Evolutionary conservation across 371 early-diverging fungal species (phyloP), one percentile per base, ranked within the genome.

Genomic region (Apophysomyces elegans): DNA sequence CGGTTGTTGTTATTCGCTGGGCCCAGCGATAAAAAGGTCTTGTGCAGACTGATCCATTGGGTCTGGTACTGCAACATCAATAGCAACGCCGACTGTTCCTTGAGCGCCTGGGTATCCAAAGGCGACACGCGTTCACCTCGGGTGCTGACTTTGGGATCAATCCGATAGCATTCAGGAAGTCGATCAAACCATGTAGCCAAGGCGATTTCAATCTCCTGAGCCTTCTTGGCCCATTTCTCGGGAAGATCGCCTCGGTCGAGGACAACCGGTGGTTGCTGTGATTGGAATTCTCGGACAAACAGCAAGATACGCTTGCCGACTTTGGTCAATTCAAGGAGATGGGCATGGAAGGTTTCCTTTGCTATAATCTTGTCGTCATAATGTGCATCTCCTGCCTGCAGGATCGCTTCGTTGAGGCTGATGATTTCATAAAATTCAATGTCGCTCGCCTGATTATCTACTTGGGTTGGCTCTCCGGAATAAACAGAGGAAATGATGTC

Each of bases 41-140:
- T 78, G 32, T 78, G 78, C 13, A 78, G 56, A 18, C 61, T 38
- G 7, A 75, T 71, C 70, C 75, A 75, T 46, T 71, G 71, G 6
- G 69, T 36, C 41, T 78, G 71, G 41, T 75, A 78, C 44, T 78
- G 71, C 0, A 78, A 59, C 60, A 65, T 65, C 18, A 78, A 58
- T 14, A 75, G n/a, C 1, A 75, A 14, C 0, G 66, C 56, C 7
- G 73, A 68, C 26, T 78, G 73, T 21, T 67, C 71, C 14, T 67
- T 60, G 0, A 75, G 45, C 1, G 62, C 26, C 7, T 61, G 16
- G 7, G 69, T 58, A 37, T 74, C 70, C 61, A 69, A 58, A 0
- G 56, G 61, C 1, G 14, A 11, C 14, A 46, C 6, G 11, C 61
- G 46, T 8, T 26, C 9, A 61, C 44, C n/a, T 35, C 37, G 54